Conservation (phyloP, 139 green algal species). For the Coccomyxa sp. region DNA sequence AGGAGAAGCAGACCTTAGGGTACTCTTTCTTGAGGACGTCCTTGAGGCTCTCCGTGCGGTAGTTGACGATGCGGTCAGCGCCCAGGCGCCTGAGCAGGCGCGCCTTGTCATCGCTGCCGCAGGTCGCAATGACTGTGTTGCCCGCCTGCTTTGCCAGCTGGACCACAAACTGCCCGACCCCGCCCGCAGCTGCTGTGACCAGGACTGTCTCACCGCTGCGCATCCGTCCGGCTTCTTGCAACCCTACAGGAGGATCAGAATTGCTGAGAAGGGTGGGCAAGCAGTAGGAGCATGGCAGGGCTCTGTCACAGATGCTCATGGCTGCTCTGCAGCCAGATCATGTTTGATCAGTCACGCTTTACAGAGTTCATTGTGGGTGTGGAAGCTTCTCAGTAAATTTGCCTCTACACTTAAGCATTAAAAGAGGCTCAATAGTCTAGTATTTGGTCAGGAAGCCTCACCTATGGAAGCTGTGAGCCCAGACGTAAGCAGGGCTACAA, state of each 20-base stretch:
- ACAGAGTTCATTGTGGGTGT: background rate
- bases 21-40: conserved; percentile 58
- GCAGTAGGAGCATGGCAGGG: too few relatives aligned
- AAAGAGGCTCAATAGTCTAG: too few relatives aligned
- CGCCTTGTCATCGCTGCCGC: conserved; percentile 71
- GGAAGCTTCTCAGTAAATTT: too few relatives aligned
- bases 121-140: conserved; percentile 84
- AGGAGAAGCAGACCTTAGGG: conserved; percentile 17
- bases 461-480: conserved; percentile 87
- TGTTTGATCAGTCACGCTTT: background rate
- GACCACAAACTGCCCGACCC: conserved; percentile 92
- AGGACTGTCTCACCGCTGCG: conserved; percentile 72
- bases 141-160: conserved; percentile 86
- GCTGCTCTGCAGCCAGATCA: background rate
- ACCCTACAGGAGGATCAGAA: too few relatives aligned
- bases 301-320: too few relatives aligned
- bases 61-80: conserved; percentile 81
- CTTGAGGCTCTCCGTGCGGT: conserved; percentile 50
- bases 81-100: conserved; percentile 70
- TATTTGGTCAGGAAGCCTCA: too few relatives aligned
- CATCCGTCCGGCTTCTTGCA: conserved; percentile 47
- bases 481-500: conserved; percentile 76
- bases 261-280: too few relatives aligned
- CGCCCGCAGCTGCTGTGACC: conserved; percentile 89
- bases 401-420: background rate